Conservation (phyloP, 2,329 filamentous ascomycete genomes). For the Fusarium citri region DNA sequence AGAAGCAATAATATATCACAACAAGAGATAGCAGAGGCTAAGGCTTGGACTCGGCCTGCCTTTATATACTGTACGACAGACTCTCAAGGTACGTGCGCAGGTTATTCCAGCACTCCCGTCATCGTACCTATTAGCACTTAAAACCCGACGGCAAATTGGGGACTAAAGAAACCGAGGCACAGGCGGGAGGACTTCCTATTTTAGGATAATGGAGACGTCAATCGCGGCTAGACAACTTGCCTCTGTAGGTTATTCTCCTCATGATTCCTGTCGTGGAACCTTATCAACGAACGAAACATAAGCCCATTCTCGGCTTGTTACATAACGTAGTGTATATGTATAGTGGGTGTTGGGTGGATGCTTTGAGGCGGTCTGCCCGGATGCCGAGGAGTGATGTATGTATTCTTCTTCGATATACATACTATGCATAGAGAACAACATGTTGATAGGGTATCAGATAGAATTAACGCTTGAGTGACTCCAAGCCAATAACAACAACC, state of each 20-base stretch:
- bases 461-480: slow-evolving; percentile 4
- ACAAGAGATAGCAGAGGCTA: neutral
- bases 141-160: slow-evolving; percentile 5
- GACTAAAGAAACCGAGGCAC: slow-evolving; percentile 31
- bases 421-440: neutral
- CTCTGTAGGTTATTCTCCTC: neutral
- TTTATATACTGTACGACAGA: slow-evolving; percentile 10
- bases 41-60: neutral
- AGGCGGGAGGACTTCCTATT: slow-evolving; percentile 33
- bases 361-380: slow-evolving; percentile 11
- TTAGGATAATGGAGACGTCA: slow-evolving; percentile 20
- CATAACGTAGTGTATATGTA: slow-evolving; percentile 13
- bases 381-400: neutral
- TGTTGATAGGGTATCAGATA: slow-evolving; percentile 26
- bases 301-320: slow-evolving; percentile 15
- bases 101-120: neutral
- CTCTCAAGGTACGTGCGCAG: neutral
- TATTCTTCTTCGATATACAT: neutral
- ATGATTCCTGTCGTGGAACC: slow-evolving; percentile 19
- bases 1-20: neutral
- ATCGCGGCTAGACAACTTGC: slow-evolving; percentile 4
- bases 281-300: slow-evolving; percentile 16
- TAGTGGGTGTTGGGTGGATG: slow-evolving; percentile 19
- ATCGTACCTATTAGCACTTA: neutral
- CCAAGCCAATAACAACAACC: neutral